Evolutionary conservation across 345 rosid genomes (phyloP).

Genomic region (Camelina laxa): DNA sequence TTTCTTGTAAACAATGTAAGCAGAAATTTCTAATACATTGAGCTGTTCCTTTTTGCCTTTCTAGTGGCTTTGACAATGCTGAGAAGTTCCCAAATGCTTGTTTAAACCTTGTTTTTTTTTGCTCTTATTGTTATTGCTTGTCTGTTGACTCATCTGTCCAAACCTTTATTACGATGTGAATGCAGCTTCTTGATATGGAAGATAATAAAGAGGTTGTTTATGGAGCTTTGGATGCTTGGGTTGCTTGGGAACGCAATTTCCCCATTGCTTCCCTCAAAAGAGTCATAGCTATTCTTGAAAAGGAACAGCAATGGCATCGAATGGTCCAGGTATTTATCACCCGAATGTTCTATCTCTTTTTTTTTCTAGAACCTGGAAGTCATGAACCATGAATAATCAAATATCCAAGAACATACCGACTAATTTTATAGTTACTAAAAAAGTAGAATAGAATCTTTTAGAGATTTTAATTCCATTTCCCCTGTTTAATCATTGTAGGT

Average conservation of each 20-base stretch:
- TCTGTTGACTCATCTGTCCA: conserved; percentile 19
- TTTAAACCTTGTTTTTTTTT: conserved; percentile 9
- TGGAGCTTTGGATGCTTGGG: conserved; percentile 95
- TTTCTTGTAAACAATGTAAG: conserved; percentile 79
- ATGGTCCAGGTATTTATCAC: conserved; percentile 68
- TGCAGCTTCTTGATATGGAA: conserved; percentile 76
- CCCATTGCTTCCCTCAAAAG: conserved; percentile 77
- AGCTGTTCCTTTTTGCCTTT: conserved; percentile 10
- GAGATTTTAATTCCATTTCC: neutral
- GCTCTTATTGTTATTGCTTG: conserved; percentile 6
- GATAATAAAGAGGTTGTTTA: conserved; percentile 85
- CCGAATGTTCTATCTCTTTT: neutral
- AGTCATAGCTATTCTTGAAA: conserved; percentile 73
- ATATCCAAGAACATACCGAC: neutral
- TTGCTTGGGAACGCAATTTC: conserved; percentile 91
- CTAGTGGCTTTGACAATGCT: neutral
- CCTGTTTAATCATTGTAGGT: conserved; percentile 53
- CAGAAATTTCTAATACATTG: neutral
- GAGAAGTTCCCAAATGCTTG: neutral
- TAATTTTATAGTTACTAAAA: neutral
- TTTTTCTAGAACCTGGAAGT: neutral
- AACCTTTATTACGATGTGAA: conserved; percentile 18
- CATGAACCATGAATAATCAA: conserved; percentile 18
- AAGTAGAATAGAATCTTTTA: neutral
- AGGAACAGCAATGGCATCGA: conserved; percentile 89